Base-by-base conservation (phyloP, 2,329 filamentous ascomycete species). In the Diaporthe caulivora region DNA sequence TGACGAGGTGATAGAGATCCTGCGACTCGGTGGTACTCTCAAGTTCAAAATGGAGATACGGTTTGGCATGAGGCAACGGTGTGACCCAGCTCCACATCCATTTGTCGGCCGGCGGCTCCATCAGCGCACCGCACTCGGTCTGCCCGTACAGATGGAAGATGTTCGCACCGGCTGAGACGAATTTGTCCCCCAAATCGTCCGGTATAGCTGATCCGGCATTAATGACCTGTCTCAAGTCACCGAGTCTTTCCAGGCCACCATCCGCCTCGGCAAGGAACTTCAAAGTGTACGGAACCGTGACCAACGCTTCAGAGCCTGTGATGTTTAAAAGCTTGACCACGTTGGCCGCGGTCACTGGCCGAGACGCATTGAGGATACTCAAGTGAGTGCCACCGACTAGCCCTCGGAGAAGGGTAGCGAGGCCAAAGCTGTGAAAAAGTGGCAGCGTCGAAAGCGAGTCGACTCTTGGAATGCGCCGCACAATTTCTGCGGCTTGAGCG, bases 101-200 rank as follows among this genome's bases (percentile, higher is more conserved):
- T 15, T 42, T 57, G 37, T 71, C 68, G 18, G 55, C 40, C 4
- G 68, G 54, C 54, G 68, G 68, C 42, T 71, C 68, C 68, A 71
- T 71, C 29, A 71, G n/a, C 4, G 68, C 68, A 7, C 68, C 68
- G 40, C 40, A 71, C 10, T 71, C 68, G 0, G 68, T 71, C 55
- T 71, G 68, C 7, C 68, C 68, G n/a, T 71, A 71, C 42, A 71
- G 31, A 9, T 71, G 68, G 31, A 71, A 71, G 21, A 71, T 71
- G 6, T 51, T 60, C 21, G 29, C 42, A 5, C 55, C 68, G 8
- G 68, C 55, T 1, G 44, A 6, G 37, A 71, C 68, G 8, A 71
- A 2, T 26, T 31, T 71, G 37, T 71, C 55, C 11, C 68, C 68
- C 5, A 71, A 29, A 15, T 71, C 68, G 17, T 71, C 68, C 7